Evolutionary conservation across 768 basidiomycete species (phyloP).

Genomic region (Holtermanniella nyarrowii): DNA sequence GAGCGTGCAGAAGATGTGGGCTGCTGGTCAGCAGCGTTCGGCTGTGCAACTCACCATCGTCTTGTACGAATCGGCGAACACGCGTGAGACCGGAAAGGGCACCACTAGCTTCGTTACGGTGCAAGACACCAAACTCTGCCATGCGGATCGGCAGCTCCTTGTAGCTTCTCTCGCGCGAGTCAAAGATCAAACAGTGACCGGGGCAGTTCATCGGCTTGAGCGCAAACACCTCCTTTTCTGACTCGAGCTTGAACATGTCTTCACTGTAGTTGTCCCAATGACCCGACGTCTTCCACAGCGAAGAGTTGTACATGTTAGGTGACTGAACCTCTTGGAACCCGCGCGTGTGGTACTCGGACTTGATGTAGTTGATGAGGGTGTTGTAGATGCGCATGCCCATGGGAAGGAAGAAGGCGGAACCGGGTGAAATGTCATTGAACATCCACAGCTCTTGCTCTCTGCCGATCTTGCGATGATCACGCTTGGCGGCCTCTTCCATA

Average conservation of each 20-base stretch:
- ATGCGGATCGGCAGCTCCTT: constrained; percentile 92
- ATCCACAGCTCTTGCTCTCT: constrained; percentile 98
- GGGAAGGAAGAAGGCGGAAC: constrained; percentile 91
- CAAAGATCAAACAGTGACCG: constrained; percentile 92
- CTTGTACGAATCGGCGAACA: constrained; percentile 90
- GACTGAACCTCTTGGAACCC: constrained; percentile 61
- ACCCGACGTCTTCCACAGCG: constrained; percentile 96
- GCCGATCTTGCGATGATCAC: constrained; percentile 93
- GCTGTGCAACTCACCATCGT: constrained; percentile 52
- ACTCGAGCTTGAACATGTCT: constrained; percentile 88
- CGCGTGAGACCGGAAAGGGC: constrained; percentile 86
- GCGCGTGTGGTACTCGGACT: constrained; percentile 46
- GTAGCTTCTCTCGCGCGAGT: constrained; percentile 84
- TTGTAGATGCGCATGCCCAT: constrained; percentile 97
- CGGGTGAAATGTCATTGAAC: constrained; percentile 94
- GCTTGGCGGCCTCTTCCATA: constrained; percentile 93
- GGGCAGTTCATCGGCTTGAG: constrained; percentile 99
- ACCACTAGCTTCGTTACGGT: constrained; percentile 91
- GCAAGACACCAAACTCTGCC: constrained; percentile 97
- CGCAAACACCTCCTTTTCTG: constrained; percentile 93
- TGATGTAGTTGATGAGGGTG: constrained; percentile 76
- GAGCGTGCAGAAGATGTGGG: constrained; percentile 96
- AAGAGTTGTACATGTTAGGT: constrained; percentile 92
- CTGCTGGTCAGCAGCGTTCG: constrained; percentile 9
- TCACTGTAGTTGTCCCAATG: constrained; percentile 98